These are phyloP conservation scores for Stagonosporopsis cucurbitacearum DNA, from an alignment of 2,329 filamentous ascomycete species.

Conservation along the genomic window DNA sequence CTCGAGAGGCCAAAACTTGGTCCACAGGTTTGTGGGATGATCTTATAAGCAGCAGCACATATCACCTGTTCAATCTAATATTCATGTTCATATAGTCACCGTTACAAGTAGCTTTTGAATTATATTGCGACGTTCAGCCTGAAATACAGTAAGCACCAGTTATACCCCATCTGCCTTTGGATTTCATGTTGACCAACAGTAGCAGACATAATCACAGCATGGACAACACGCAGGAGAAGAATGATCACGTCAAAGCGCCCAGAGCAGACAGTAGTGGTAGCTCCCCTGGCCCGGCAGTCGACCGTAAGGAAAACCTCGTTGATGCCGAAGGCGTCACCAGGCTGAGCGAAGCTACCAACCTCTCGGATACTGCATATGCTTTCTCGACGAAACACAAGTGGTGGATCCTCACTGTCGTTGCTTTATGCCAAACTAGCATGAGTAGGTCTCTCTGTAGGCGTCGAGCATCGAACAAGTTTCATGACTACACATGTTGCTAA, in stretches of 20 bases:
- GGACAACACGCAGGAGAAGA: slow-evolving; percentile 2
- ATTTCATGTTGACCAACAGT: background rate
- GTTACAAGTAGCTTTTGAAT: background rate
- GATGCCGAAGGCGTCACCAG: slow-evolving; percentile 6
- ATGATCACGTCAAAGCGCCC: background rate
- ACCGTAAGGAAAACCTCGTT: background rate
- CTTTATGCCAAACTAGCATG: slow-evolving; percentile 60
- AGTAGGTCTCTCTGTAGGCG: slow-evolving; percentile 45
- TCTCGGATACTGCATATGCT: slow-evolving; percentile 50
- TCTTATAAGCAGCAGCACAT: background rate
- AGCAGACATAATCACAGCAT: background rate
- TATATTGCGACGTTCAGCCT: background rate
- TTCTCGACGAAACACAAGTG: slow-evolving; percentile 60
- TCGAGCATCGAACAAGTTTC: background rate
- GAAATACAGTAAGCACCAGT: background rate
- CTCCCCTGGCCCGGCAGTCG: background rate
- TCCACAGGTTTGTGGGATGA: background rate
- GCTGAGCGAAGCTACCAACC: slow-evolving; percentile 28
- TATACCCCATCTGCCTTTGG: background rate
- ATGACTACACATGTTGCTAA: slow-evolving; percentile 36
- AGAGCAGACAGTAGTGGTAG: background rate
- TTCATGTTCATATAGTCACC: background rate
- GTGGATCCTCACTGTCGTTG: slow-evolving; percentile 60
- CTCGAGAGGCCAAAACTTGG: background rate
- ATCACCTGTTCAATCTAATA: background rate